Conservation (phyloP, 441 rosid genomes). For the Populus hybrid region DNA sequence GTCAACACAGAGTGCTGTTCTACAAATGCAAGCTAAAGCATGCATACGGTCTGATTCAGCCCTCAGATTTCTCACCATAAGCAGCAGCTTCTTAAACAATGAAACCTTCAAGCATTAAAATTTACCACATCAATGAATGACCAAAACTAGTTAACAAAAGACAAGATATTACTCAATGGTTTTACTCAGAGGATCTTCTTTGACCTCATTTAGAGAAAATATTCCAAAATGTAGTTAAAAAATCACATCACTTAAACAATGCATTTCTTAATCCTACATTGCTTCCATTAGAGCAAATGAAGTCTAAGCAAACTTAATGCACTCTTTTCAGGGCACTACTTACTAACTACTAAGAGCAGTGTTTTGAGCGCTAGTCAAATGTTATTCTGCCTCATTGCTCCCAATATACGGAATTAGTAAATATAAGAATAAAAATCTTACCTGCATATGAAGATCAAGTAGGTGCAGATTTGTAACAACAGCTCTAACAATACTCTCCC, state of each 20-base stretch:
- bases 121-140: slow-evolving; percentile 22
- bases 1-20: slow-evolving; percentile 98
- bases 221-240: neutral
- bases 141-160: neutral
- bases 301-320: neutral
- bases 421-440: slow-evolving; percentile 8
- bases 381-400: neutral
- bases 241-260: neutral
- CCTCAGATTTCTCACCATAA: slow-evolving; percentile 97
- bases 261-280: neutral
- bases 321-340: neutral
- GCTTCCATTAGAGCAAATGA: neutral
- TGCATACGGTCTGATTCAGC: slow-evolving; percentile 99
- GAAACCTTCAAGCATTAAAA: slow-evolving; percentile 64
- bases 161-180: neutral
- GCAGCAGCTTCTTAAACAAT: slow-evolving; percentile 87
- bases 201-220: neutral
- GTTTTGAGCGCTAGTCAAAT: neutral
- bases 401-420: neutral
- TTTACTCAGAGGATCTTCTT: neutral
- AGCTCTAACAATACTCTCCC: slow-evolving; percentile 98
- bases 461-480: slow-evolving; percentile 91
- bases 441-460: slow-evolving; percentile 99
- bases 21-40: slow-evolving; percentile 96
- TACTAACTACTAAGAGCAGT: neutral